Conservation (phyloP, 2,329 filamentous ascomycete species). For the Fusarium austroafricanum region DNA sequence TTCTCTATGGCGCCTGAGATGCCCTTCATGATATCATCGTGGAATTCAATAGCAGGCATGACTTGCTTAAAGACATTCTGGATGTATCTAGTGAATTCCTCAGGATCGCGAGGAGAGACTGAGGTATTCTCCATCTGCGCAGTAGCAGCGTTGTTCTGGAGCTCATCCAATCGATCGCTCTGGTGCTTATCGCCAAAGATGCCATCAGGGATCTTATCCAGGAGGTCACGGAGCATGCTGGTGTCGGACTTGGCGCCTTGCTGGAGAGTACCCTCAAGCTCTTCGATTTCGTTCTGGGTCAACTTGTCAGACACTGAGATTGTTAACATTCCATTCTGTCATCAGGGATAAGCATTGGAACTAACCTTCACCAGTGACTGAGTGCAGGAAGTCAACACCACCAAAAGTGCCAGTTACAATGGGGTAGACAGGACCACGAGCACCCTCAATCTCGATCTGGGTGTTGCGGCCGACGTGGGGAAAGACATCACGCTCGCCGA, state of each 20-base stretch:
- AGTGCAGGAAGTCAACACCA: slow-evolving; percentile 93
- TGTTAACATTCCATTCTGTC: slow-evolving; percentile 23
- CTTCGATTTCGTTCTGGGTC: slow-evolving; percentile 89
- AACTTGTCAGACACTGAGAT: slow-evolving; percentile 83
- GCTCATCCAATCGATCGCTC: slow-evolving; percentile 79
- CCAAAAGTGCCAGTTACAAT: slow-evolving; percentile 93
- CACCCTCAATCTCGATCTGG: slow-evolving; percentile 75
- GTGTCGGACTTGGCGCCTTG: slow-evolving; percentile 72
- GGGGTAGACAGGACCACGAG: slow-evolving; percentile 76
- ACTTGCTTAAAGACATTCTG: slow-evolving; percentile 80
- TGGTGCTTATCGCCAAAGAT: slow-evolving; percentile 82
- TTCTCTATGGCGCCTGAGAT: slow-evolving; percentile 84
- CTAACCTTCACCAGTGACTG: slow-evolving; percentile 76
- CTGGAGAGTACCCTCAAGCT: slow-evolving; percentile 85
- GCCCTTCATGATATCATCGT: slow-evolving; percentile 85
- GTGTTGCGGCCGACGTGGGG: slow-evolving; percentile 86
- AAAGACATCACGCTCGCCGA: slow-evolving; percentile 84
- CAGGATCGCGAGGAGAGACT: slow-evolving; percentile 82
- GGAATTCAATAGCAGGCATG: slow-evolving; percentile 90
- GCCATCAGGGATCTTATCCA: slow-evolving; percentile 84
- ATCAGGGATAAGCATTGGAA: not conserved
- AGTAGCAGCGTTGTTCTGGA: slow-evolving; percentile 79
- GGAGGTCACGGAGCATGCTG: slow-evolving; percentile 80
- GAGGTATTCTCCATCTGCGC: slow-evolving; percentile 80
- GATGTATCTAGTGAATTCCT: slow-evolving; percentile 85